Evolutionary conservation across 2,329 filamentous ascomycete species (phyloP), one percentile per base, ranked within the genome.

Genomic region (Cladosporium sp.): DNA sequence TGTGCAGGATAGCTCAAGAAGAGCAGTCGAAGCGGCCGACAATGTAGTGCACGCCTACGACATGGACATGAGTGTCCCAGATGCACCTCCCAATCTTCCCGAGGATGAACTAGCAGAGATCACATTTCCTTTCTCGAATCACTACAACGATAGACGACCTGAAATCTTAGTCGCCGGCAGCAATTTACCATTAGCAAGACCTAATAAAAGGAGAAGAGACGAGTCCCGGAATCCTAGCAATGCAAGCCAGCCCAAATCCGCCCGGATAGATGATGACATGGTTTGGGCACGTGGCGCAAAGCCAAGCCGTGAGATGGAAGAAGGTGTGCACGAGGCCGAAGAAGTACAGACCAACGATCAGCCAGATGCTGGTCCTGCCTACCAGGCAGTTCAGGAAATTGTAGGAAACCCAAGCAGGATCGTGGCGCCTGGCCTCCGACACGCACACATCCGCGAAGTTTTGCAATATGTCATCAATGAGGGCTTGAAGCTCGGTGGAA

Each of bases 1-100:
- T 60, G 87, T 90, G 53, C 89, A 91, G 83, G 89, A 91, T 72
- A 91, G 88, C 74, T 89, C 89, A 64, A 84, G 88, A 72, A 83
- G 89, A 67, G 89, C 89, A 1, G 87, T 91, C 4, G 89, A 91
- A 76, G 89, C 89, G 23, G 89, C 89, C 8, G 89, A 91, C 74
- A 91, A 91, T 70, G 88, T 91, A 21, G 89, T 91, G 11, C 88
- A 91, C 76, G 89, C 89, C 14, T 91, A 91, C 71, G 89, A 91
- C 72, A 85, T 91, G 77, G 89, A 91, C 72, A 89, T 91, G 87
- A 86, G 89, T 70, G 83, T 91, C 50, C 89, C 89, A n/a, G 86
- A 89, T 68, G 86, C 84, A 40, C 59, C 64, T 49, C 80, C 77
- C n/a, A 75, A 77, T 23, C 65, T 73, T 5, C 49, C 62, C 2